Conservation (phyloP, 2,329 filamentous ascomycete genomes). For the Sclerotinia nivalis region DNA sequence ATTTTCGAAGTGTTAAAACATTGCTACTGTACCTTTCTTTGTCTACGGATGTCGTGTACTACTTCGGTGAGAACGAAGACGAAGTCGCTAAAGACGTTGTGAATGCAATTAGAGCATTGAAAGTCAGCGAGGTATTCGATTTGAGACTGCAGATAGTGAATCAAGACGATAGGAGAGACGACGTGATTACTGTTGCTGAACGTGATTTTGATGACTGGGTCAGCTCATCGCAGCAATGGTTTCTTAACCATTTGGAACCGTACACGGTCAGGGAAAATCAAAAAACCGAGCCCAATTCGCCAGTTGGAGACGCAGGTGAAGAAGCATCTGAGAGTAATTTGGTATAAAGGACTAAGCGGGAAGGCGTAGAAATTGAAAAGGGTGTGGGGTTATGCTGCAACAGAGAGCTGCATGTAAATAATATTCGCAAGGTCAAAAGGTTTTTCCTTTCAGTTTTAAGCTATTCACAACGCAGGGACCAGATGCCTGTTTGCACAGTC, state of each 20-base stretch:
- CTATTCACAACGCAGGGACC: neutral
- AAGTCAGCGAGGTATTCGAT: conserved; percentile 1
- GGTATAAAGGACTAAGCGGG: no score
- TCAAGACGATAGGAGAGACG: no score
- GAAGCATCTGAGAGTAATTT: neutral
- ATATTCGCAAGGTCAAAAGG: neutral
- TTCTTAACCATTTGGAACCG: neutral
- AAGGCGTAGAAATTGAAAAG: no score
- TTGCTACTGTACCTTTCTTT: neutral
- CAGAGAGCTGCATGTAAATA: neutral
- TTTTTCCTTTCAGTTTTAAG: neutral
- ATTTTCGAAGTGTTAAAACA: conserved; percentile 6
- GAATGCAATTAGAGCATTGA: neutral
- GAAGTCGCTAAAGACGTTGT: neutral
- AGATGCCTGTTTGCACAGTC: neutral
- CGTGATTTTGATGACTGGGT: neutral
- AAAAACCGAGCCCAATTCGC: neutral
- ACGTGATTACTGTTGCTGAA: neutral
- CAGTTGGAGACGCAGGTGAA: neutral
- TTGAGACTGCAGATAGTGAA: neutral
- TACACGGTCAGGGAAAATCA: neutral
- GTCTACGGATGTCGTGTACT: neutral
- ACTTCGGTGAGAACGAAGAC: neutral
- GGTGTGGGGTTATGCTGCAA: neutral
- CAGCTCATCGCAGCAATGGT: neutral